Base-by-base conservation (phyloP, 139 green algal species). In the Micractinium sp. region DNA sequence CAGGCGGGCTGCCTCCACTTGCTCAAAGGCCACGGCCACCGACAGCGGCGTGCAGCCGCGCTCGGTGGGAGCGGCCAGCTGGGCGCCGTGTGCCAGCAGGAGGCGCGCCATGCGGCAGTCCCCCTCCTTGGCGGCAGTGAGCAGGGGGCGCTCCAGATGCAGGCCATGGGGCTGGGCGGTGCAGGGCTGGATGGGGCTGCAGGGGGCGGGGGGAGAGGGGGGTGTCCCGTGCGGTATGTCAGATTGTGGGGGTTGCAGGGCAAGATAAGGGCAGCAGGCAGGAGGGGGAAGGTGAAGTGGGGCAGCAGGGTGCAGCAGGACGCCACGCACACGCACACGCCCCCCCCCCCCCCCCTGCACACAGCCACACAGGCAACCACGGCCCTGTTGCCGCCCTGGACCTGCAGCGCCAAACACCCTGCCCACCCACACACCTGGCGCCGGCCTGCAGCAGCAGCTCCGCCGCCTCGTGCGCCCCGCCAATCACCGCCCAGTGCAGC, bases 401-500 rank as follows among this genome's bases (percentile, higher is more conserved):
- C 63, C 22, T 71, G n/a, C 63, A 71, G 20, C 63, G 2, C 63
- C 63, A n/a, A 25, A 2, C 20, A 27, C 63, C 20, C 63, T 12
- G 20, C 63, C 63, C 63, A 2, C 12, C 12, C 25, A 27, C 74
- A n/a, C 74, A 80, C 74, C 74, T 80, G 74, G 74, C 74, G 33
- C 74, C 74, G 0, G 74, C 74, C 1, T 29, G 33, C 74, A 80
- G 74, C 74, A 80, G 33, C 74, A 80, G 33, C 74, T 80, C 74
- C 23, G 74, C 74, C 23, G 74, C 74, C 33, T 80, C 74, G 33
- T 31, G 39, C n/a, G 74, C 74, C 5, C 74, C 74, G 74, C 74
- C 74, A 80, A 80, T 80, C 74, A 80, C 74, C 33, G 74, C 74
- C 74, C 74, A 80, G 74, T 80, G 74, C 74, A 80, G 74, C 74